Conservation (phyloP, 2,329 filamentous ascomycete species). For the Aureobasidium lini region DNA sequence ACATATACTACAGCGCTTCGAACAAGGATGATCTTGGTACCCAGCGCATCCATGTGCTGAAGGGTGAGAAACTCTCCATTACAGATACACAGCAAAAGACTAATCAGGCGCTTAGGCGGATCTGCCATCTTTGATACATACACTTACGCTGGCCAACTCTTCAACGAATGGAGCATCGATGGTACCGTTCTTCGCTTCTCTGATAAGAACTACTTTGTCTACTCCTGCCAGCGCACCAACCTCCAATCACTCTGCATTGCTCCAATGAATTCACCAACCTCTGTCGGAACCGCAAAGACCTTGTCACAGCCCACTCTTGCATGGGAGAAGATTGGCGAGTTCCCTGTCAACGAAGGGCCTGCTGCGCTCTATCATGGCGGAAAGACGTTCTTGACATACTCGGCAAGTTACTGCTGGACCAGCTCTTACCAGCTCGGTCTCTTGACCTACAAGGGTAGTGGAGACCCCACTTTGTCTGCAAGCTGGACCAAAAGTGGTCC, state of each 20-base stretch:
- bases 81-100: background rate
- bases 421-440: slow-evolving; percentile 47
- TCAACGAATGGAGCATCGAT: slow-evolving; percentile 39
- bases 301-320: slow-evolving; percentile 44
- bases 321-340: slow-evolving; percentile 43
- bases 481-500: slow-evolving; percentile 50
- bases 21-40: slow-evolving; percentile 36
- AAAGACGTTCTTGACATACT: slow-evolving; percentile 48
- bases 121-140: slow-evolving; percentile 46
- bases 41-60: slow-evolving; percentile 47
- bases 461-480: slow-evolving; percentile 37
- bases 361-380: slow-evolving; percentile 47
- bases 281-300: slow-evolving; percentile 40
- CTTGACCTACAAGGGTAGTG: slow-evolving; percentile 44
- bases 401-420: slow-evolving; percentile 51
- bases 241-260: slow-evolving; percentile 38
- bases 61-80: slow-evolving; percentile 29
- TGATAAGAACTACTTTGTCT: slow-evolving; percentile 46
- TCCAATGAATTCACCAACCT: slow-evolving; percentile 33
- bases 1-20: slow-evolving; percentile 49
- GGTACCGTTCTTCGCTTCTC: slow-evolving; percentile 45
- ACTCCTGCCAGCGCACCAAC: slow-evolving; percentile 36
- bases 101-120: slow-evolving; percentile 31
- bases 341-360: slow-evolving; percentile 48
- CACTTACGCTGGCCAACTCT: slow-evolving; percentile 40